phyloP scores from a whole-genome alignment of 495 filamentous ascomycete genomes.

The Aspergillus incahuasiensis region DNA sequence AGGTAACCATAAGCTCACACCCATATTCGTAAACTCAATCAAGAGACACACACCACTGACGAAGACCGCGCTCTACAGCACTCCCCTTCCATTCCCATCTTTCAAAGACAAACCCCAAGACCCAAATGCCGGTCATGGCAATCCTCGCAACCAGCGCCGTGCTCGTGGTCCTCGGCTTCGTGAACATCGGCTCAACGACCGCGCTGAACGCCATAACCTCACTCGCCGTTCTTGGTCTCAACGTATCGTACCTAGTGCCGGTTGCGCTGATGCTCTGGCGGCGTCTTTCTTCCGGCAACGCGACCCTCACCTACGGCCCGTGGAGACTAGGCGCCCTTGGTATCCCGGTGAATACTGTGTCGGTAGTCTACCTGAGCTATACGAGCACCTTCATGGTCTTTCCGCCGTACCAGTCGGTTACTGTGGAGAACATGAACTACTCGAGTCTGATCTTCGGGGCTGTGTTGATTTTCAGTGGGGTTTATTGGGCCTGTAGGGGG shows the following conservation, averaged over 20 bases:
- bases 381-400: constrained; percentile 38
- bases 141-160: background rate
- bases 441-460: constrained; percentile 1
- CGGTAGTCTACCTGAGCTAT: constrained; percentile 28
- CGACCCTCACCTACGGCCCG: constrained; percentile 6
- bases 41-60: too few species aligned
- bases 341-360: constrained; percentile 29
- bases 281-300: constrained; percentile 9
- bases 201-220: constrained; percentile 55
- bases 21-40: too few species aligned
- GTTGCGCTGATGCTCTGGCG: constrained; percentile 30
- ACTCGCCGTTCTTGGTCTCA: constrained; percentile 35
- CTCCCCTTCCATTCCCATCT: background rate
- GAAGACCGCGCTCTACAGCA: background rate
- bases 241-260: constrained; percentile 39
- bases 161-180: constrained; percentile 23
- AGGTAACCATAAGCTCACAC: background rate
- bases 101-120: background rate
- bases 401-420: constrained; percentile 29
- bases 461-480: constrained; percentile 3
- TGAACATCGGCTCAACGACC: constrained; percentile 52
- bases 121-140: background rate
- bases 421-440: constrained; percentile 38
- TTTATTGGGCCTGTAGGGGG: constrained; percentile 1
- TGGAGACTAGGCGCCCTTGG: constrained; percentile 7